Evolutionary conservation across 345 rosid genomes (phyloP).

Genomic region (Garcia nutans): DNA sequence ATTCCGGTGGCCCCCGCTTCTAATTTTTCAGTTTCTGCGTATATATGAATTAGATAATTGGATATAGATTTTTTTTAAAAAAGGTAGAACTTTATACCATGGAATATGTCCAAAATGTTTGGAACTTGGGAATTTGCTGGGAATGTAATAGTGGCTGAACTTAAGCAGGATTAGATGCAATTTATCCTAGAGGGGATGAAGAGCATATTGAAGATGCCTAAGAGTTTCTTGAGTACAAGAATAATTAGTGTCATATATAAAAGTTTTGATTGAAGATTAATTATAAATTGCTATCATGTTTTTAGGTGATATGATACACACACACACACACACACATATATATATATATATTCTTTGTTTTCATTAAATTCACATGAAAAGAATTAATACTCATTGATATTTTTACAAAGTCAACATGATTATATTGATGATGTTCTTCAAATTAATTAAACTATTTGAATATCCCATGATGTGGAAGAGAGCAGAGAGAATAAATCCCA

Average conservation of each 20-base stretch:
- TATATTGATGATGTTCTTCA: too few relatives aligned
- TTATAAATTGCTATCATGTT: background rate
- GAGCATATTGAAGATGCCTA: slow-evolving; percentile 28
- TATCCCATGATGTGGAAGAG: background rate
- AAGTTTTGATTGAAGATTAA: background rate
- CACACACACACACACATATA: too few relatives aligned
- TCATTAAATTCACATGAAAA: slow-evolving; percentile 11
- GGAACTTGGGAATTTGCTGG: background rate
- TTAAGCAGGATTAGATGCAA: slow-evolving; percentile 2
- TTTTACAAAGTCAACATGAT: too few relatives aligned
- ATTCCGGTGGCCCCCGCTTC: too few relatives aligned
- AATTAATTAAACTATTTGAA: background rate
- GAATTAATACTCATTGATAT: slow-evolving; percentile 7
- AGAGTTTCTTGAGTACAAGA: slow-evolving; percentile 34
- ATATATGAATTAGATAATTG: too few relatives aligned
- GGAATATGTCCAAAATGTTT: background rate
- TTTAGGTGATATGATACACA: slow-evolving; percentile 2
- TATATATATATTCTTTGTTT: slow-evolving; percentile 2
- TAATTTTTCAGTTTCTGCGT: too few relatives aligned
- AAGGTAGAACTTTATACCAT: background rate
- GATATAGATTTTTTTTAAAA: background rate
- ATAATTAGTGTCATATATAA: slow-evolving; percentile 26
- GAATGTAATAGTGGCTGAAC: background rate
- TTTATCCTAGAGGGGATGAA: slow-evolving; percentile 26
- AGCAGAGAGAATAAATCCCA: background rate